A percentile compares a stretch with the other conserved stretches of the same genome.
Evolutionary conservation across 768 basidiomycete genomes (phyloP).

Genomic region (Naganishia friedmannii): DNA sequence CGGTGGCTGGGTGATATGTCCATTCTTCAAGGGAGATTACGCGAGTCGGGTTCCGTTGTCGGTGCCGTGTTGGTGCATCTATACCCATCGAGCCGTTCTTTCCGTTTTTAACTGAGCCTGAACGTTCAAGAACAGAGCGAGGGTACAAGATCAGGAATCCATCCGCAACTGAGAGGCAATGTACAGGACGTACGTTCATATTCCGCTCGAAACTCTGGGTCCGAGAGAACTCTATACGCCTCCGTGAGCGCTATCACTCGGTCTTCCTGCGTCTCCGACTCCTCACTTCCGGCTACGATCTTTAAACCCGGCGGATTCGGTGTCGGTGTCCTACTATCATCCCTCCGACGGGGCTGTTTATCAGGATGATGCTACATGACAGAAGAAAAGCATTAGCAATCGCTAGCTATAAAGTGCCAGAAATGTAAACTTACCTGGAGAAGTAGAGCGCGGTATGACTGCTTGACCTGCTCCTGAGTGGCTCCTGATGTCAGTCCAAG

Average conservation of each 20-base stretch:
- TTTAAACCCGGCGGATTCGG: neutral
- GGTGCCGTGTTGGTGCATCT: neutral
- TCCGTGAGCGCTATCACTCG: constrained; percentile 11
- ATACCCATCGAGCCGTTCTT: neutral
- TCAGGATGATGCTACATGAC: constrained; percentile 29
- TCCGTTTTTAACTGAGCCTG: neutral
- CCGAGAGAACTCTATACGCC: constrained; percentile 26
- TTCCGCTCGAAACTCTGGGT: neutral
- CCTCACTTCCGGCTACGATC: neutral
- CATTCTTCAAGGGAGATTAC: constrained; percentile 29
- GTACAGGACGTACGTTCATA: constrained; percentile 18
- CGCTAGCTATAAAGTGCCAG: neutral
- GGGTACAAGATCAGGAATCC: neutral
- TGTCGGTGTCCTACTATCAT: neutral
- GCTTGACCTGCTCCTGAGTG: constrained; percentile 6
- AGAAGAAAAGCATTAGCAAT: neutral
- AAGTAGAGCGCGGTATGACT: constrained; percentile 20
- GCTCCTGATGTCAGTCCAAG: constrained; percentile 6
- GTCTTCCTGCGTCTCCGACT: neutral
- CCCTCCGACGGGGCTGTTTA: constrained; percentile 14
- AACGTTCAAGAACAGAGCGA: neutral
- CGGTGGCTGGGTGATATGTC: constrained; percentile 13
- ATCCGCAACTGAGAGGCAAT: too few species aligned
- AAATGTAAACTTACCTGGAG: constrained; percentile 18
- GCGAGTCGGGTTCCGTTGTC: constrained; percentile 22